A percentile compares a stretch with the other conserved stretches of the same genome.
phyloP scores from a whole-genome alignment of 225 moss, liverwort and hornwort species.

The Rhytidiadelphus loreus region DNA sequence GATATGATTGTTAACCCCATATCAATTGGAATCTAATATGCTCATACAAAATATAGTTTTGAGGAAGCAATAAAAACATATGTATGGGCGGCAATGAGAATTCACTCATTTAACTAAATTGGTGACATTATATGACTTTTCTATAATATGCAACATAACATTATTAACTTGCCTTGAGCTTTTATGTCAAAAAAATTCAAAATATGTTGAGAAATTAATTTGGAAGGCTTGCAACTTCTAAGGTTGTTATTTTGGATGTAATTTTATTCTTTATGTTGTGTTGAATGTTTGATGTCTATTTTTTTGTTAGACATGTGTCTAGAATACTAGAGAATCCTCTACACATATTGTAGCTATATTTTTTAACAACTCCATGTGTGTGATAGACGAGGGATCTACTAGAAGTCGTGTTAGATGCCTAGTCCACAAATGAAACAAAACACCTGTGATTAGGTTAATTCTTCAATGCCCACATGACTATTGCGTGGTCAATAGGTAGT shows the following conservation, averaged over 20 bases:
- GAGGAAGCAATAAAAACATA: too few relatives aligned
- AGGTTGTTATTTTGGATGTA: neutral
- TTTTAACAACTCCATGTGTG: too few relatives aligned
- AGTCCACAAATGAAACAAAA: neutral
- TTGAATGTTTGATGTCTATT: neutral
- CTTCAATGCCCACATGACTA: neutral
- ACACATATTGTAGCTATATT: neutral
- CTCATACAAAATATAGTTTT: too few relatives aligned
- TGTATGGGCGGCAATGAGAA: too few relatives aligned
- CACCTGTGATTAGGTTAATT: accelerated
- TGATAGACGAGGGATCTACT: accelerated
- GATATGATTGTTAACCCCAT: too few relatives aligned
- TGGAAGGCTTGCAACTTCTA: neutral
- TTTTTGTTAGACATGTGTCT: neutral
- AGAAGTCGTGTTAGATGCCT: neutral
- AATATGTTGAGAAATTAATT: neutral
- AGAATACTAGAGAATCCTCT: neutral
- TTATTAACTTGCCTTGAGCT: neutral
- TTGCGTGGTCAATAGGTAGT: accelerated
- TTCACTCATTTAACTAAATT: too few relatives aligned
- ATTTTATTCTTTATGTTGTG: neutral
- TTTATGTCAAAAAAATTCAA: neutral
- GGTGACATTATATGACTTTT: too few relatives aligned
- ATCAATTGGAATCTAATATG: too few relatives aligned
- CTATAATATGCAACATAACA: neutral